Evolutionary conservation across 2,329 filamentous ascomycete genomes (phyloP).

Genomic region (Aspergillus viridinutans): DNA sequence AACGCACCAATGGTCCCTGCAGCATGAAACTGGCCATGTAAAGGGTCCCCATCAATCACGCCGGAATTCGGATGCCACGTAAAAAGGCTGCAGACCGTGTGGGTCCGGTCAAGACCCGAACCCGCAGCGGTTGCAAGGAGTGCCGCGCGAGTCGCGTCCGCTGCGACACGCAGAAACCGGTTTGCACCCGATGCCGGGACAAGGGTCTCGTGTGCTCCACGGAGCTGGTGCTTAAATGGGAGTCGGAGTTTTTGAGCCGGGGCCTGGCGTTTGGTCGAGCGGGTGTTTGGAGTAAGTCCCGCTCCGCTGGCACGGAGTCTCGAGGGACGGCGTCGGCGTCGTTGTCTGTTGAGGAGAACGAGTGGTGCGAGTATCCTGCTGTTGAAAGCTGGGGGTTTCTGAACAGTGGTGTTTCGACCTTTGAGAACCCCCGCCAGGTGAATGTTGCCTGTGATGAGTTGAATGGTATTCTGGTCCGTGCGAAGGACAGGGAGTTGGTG

Average conservation of each 20-base stretch:
- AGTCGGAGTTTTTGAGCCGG: constrained; percentile 38
- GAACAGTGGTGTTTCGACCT: constrained; percentile 27
- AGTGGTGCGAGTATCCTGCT: constrained; percentile 26
- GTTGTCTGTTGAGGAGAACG: constrained; percentile 15
- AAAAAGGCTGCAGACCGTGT: constrained; percentile 33
- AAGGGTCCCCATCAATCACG: constrained; percentile 7
- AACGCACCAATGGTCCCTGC: constrained; percentile 3
- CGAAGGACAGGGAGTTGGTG: neutral
- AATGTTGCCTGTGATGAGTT: constrained; percentile 22
- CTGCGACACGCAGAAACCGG: constrained; percentile 38
- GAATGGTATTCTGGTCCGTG: constrained; percentile 11
- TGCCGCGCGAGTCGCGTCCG: constrained; percentile 40
- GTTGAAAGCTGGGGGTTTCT: constrained; percentile 31
- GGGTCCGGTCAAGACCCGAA: constrained; percentile 36
- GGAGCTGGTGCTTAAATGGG: constrained; percentile 36
- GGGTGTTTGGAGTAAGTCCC: constrained; percentile 39
- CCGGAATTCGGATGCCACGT: constrained; percentile 28
- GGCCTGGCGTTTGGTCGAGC: constrained; percentile 42
- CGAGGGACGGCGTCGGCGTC: constrained; percentile 13
- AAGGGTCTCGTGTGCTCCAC: constrained; percentile 35
- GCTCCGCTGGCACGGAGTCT: constrained; percentile 16
- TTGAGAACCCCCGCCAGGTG: constrained; percentile 24
- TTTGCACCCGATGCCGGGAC: constrained; percentile 34
- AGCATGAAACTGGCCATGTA: constrained; percentile 22
- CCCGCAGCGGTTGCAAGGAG: constrained; percentile 38